Base-by-base conservation (phyloP, 2,329 filamentous ascomycete species). In the Colletotrichum somersetense region DNA sequence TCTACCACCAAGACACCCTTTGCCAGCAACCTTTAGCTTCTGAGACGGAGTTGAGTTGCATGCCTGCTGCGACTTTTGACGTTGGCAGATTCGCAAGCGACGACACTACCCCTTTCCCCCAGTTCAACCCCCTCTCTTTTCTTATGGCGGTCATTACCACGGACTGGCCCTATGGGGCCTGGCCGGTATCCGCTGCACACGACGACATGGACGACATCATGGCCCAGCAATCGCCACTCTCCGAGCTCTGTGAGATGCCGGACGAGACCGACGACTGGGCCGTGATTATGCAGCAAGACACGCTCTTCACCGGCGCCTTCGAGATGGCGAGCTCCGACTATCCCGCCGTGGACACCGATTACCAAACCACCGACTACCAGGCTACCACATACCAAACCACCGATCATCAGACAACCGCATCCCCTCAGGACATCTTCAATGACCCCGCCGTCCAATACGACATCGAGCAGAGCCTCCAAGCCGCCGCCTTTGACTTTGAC, bases 231-330 rank as follows among this genome's bases (percentile, higher is more conserved):
- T 72, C 70, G n/a, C 70, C 70, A 42, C 53, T 72, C 66, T 70
- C 66, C 66, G 70, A 72, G 11, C 66, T 72, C 55, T 65, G n/a
- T 14, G 70, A 72, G 16, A 30, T 44, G 14, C 40, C 70, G 55
- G 70, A 65, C 33, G 70, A 70, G 59, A 53, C 52, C 53, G 59
- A 63, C 23, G 62, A 71, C 40, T 72, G 66, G 70, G 46, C 70
- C 48, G 56, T 72, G 14, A 64, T 67, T 35, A 72, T 73, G 6
- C 50, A 71, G 46, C 68, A 73, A 16, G 71, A 73, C 30, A 68
- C 59, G 57, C 52, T 64, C 63, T 46, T 66, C 59, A 55, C 65
- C 14, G 61, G 71, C 56, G 67, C 53, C 59, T 67, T 70, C 33
- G 52, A 57, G 44, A 64, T 72, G 62, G 26, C 52, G 59, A 23